phyloP scores from a whole-genome alignment of 2,329 filamentous ascomycete species.

The Hymenoscyphus albidus region DNA sequence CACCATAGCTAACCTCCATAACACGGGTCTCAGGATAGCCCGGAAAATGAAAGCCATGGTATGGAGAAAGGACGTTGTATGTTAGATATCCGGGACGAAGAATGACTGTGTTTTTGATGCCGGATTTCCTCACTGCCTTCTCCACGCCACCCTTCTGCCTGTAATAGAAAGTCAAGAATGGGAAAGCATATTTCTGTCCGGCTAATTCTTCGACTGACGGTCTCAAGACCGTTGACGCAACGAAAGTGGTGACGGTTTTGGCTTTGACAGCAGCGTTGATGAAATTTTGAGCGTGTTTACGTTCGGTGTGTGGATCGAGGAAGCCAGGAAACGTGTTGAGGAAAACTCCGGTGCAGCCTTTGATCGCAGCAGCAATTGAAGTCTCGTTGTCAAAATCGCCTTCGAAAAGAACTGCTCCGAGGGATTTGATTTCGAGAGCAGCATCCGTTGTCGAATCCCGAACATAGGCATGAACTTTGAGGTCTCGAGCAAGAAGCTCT shows the following conservation, averaged over 20 bases:
- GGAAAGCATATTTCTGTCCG: not conserved
- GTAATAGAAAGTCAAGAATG: constrained; percentile 7
- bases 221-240: constrained; percentile 15
- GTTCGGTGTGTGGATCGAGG: constrained; percentile 6
- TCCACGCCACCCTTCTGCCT: constrained; percentile 14
- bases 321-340: constrained; percentile 16
- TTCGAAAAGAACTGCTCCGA: constrained; percentile 18
- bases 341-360: constrained; percentile 33
- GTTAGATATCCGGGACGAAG: constrained; percentile 13
- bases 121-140: constrained; percentile 12
- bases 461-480: constrained; percentile 18
- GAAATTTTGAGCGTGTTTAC: constrained; percentile 15
- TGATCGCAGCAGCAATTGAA: constrained; percentile 11
- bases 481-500: constrained; percentile 12
- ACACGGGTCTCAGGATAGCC: constrained; percentile 1
- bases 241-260: constrained; percentile 11
- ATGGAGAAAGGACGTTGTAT: constrained; percentile 15
- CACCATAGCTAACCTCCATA: constrained; percentile 4
- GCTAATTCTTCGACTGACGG: not conserved
- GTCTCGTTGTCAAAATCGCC: constrained; percentile 14
- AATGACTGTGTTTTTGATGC: constrained; percentile 17
- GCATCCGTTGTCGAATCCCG: constrained; percentile 11
- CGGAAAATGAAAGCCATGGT: constrained; percentile 7
- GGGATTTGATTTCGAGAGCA: constrained; percentile 10
- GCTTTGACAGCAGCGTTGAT: constrained; percentile 14